Evolutionary conservation across 1,284 basidiomycete genomes (phyloP).

Genomic region (Puccinia coronata): DNA sequence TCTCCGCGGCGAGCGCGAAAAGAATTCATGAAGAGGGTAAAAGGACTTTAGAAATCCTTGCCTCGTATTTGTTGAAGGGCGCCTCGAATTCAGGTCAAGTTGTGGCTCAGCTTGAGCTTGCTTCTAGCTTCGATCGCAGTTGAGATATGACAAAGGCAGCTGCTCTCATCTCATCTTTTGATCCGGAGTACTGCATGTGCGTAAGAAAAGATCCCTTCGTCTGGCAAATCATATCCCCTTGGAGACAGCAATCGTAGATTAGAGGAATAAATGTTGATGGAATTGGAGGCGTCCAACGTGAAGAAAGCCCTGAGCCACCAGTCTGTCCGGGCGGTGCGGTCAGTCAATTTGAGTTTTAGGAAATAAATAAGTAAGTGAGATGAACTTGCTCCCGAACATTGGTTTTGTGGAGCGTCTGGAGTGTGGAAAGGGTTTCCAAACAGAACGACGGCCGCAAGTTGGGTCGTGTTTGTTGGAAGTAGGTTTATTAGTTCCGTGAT

Average conservation of each 20-base stretch:
- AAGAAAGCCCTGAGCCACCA: background rate
- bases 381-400: conserved; percentile 25
- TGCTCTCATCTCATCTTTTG: conserved; percentile 23
- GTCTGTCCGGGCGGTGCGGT: background rate
- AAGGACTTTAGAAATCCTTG: too few species aligned
- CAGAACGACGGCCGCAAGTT: conserved; percentile 26
- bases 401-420: conserved; percentile 27
- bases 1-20: too few species aligned
- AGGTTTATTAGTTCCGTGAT: conserved; percentile 6
- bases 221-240: conserved; percentile 35
- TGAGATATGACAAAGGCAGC: conserved; percentile 12
- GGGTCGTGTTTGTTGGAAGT: background rate
- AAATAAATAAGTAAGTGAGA: too few species aligned
- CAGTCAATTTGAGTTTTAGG: background rate
- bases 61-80: too few species aligned
- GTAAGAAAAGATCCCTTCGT: background rate
- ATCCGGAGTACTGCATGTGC: conserved; percentile 12
- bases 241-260: conserved; percentile 30
- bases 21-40: too few species aligned
- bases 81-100: too few species aligned
- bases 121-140: background rate
- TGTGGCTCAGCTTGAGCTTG: too few species aligned
- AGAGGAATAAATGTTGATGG: background rate
- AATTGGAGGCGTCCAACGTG: background rate
- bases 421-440: conserved; percentile 41